Base-by-base conservation (phyloP, 2,329 filamentous ascomycete species). In the Hypoxylon sp. region DNA sequence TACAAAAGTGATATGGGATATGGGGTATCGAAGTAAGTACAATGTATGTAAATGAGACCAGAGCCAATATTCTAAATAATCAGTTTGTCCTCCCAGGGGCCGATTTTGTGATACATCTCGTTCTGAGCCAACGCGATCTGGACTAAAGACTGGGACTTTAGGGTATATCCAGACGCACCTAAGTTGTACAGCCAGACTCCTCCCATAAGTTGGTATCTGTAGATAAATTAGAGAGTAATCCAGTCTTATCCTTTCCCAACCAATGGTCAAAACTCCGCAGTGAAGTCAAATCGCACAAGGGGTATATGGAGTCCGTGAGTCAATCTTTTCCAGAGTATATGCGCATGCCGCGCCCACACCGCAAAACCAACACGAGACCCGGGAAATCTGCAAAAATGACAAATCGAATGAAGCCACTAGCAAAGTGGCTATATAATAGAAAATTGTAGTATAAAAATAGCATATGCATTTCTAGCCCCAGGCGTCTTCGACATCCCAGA, bases 401-500 rank as follows among this genome's bases (percentile, higher is more conserved):
- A 25, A 25, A 25, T 5, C 5, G 9, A 25, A 25, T 6, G 21
- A 25, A 25, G 9, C 5, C 9, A 25, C 6, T 25, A 6, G 37
- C 12, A 11, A 50, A 56, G 13, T 32, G 34, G 38, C 32, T 37
- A 44, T 54, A 53, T 47, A n/a, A n/a, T n/a, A n/a, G n/a, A n/a
- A 29, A 12, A 8, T 8, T 40, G 19, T 27, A 40, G 30, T 25
- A 11, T 25, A 40, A 35, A 38, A n/a, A 32, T 8, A 25, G 11
- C 20, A 26, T 23, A 15, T 16, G 20, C 6, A 9, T 38, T 58
- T 38, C n/a, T n/a, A 62, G 30, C 20, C 30, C 58, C 55, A 57
- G 11, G 46, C 50, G 47, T 62, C 48, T 37, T 52, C 31, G 13
- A 61, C 20, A 36, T 61, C 57, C 58, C 56, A 63, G 41, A 52